Base-by-base conservation (phyloP, 2,329 filamentous ascomycete species). In the Pseudogymnoascus sp. region DNA sequence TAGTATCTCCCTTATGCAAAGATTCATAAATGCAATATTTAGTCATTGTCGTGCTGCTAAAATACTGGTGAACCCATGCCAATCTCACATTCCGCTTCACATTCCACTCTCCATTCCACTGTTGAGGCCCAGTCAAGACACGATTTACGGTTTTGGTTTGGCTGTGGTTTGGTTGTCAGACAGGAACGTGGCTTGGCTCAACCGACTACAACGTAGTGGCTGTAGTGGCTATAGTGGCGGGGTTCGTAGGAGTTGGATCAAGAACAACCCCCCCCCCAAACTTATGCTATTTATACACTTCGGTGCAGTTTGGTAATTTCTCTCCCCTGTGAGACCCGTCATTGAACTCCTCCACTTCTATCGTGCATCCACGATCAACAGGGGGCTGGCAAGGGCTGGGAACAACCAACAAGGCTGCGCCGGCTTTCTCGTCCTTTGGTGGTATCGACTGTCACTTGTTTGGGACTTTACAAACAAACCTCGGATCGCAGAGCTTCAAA, bases 171-270 rank as follows among this genome's bases (percentile, higher is more conserved):
- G 42, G 42, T 47, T 47, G 40, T 44, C 40, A 47, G 21, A 47
- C 42, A 47, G 42, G 42, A 47, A 47, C 42, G 44, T 50, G 44
- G 44, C 44, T 50, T 50, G 44, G 44, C 44, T 50, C 44, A 50
- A 29, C 11, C 42, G 4, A 24, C n/a, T 47, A 47, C 42, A 26
- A 47, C 42, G 21, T 50, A 29, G 24, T 50, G 42, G 11, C 42
- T 47, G 7, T 16, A 47, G 42, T 44, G 42, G 42, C 42, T 47
- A 14, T 24, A 47, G 42, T 50, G 44, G 44, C 44, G 44, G 44
- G 44, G 44, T 50, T 50, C 14, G 24, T 50, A 19, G 44, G 21
- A 50, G 16, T 50, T 50, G 21, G 6, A 50, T 10, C 44, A 50
- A 29, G 21, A 50, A 14, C 6, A 8, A 50, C 26, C 44, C 44